Percentiles rank a stretch among this genome's conserved stretches.
phyloP scores from a whole-genome alignment of 176 grass and related monocot species.

The Metroxylon sagu region DNA sequence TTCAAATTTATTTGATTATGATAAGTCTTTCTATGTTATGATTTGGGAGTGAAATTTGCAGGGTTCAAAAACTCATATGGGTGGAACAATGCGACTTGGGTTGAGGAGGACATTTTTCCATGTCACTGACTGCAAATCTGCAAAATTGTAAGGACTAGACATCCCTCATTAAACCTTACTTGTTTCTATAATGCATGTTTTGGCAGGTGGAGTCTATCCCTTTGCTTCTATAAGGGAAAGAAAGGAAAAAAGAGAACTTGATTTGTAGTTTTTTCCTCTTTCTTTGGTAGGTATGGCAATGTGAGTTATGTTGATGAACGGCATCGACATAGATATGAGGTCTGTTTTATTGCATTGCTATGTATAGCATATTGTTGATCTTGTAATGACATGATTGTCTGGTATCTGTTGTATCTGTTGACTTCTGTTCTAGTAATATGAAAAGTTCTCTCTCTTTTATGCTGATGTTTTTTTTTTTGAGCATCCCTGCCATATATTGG shows the following conservation, averaged over 20 bases:
- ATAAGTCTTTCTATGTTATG: not conserved
- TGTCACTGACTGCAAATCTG: constrained; percentile 27
- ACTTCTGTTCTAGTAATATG: too few species aligned
- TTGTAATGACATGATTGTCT: not conserved
- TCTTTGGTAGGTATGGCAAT: constrained; percentile 30
- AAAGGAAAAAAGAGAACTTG: too few species aligned
- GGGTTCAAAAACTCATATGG: constrained; percentile 34
- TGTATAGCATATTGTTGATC: not conserved
- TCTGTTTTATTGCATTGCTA: constrained; percentile 9
- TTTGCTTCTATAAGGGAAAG: too few species aligned
- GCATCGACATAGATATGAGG: constrained; percentile 50
- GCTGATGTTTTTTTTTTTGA: too few species aligned
- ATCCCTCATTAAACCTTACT: too few species aligned
- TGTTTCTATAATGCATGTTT: too few species aligned
- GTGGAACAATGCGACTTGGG: constrained; percentile 44
- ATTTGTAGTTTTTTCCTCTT: constrained; percentile 1
- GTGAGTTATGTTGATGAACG: constrained; percentile 35
- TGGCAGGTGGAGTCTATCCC: too few species aligned
- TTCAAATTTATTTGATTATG: too few species aligned
- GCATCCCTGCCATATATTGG: too few species aligned
- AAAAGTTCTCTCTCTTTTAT: too few species aligned
- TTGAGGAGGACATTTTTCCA: constrained; percentile 38
- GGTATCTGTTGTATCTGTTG: too few species aligned
- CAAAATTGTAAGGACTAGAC: constrained; percentile 36
- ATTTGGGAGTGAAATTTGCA: constrained; percentile 1